Conservation (phyloP, 495 filamentous ascomycete species). For the Tuber brumale region DNA sequence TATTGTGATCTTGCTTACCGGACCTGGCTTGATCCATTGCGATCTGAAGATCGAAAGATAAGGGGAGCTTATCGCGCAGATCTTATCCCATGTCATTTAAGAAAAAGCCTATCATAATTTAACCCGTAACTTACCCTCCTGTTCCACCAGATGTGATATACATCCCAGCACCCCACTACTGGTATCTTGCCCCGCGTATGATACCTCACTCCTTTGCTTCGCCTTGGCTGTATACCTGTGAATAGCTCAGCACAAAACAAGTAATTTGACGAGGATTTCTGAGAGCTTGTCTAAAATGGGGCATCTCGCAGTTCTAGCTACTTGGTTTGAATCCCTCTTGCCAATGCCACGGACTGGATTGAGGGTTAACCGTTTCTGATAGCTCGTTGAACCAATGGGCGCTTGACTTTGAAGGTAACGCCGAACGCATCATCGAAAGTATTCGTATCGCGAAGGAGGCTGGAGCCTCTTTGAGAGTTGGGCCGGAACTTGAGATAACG, state of each 20-base stretch:
- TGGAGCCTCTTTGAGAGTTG: conserved; percentile 66
- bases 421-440: conserved; percentile 65
- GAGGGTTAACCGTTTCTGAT: conserved; percentile 7
- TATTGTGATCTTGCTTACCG: not conserved
- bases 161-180: not conserved
- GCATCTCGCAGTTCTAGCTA: conserved; percentile 48
- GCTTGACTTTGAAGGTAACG: conserved; percentile 74
- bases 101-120: too few species aligned
- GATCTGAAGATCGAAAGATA: not conserved
- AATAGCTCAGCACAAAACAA: not conserved
- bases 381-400: conserved; percentile 58
- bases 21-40: not conserved
- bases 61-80: not conserved
- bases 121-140: not conserved
- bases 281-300: conserved; percentile 37
- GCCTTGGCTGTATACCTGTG: not conserved
- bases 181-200: not conserved
- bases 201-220: not conserved
- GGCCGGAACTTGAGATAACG: conserved; percentile 65
- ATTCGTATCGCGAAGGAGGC: conserved; percentile 64
- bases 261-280: not conserved
- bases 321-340: conserved; percentile 46
- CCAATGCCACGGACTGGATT: too few species aligned
- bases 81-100: not conserved
- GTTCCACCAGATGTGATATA: not conserved